Base-by-base conservation (phyloP, 306 rosid species). In the Pterocarpus macrocarpus region DNA sequence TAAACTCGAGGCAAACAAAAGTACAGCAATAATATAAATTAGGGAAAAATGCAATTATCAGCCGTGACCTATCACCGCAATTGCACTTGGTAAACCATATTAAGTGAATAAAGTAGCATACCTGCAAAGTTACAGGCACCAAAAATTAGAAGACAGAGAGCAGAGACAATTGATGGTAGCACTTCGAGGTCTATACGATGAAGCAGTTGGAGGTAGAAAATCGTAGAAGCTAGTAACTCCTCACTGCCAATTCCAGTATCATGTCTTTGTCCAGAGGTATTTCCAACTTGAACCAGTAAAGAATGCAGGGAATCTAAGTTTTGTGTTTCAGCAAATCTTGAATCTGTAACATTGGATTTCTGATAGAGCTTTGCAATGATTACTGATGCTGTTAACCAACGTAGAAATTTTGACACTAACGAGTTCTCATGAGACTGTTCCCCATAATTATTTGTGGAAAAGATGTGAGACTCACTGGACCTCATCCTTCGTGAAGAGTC, bases 371-470 rank as follows among this genome's bases (percentile, higher is more conserved):
- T 90, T 80, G 94, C 97, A 49, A 87, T 81, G 82, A 93, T 90
- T 73, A 88, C 85, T 12, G 91, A 76, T 22, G 99, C 98, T 74
- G 90, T 82, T 62, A 95, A 87, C 99, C 98, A 95, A 10, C 89
- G 93, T 53, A 93, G 77, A 75, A 93, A 73, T 75, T 87, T 88
- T 15, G 88, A 88, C 68, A 82, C 77, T 84, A 91, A 63, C 2
- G 89, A 86, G 78, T 87, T 85, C 45, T 88, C 86, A 1, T 6
- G 62, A 52, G 81, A 82, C 62, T 82, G 80, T 44, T 86, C 91
- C 69, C 75, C 70, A 17, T 58, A 77, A 73, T 83, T 67, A 65
- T 49, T 79, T 38, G 64, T 14, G 50, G 77, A 74, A 83, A 71
- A 11, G 17, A 65, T 74, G 45, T 14, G 85, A 85, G 85, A 64